phyloP scores from a whole-genome alignment of 1,284 basidiomycete species.

The Chiua sp. region DNA sequence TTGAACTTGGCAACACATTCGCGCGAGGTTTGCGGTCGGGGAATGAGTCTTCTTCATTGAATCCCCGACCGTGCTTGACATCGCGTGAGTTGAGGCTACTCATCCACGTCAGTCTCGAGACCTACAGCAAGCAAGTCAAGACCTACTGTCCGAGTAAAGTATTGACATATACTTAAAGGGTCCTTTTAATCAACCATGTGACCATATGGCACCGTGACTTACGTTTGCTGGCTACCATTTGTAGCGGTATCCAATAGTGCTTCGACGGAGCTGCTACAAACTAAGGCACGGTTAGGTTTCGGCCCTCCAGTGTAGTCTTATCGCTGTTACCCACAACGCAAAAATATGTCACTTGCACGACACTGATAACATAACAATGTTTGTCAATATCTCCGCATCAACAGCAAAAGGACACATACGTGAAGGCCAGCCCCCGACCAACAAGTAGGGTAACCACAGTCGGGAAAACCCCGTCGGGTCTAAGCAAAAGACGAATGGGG shows the following conservation, averaged over 20 bases:
- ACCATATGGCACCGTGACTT: slow-evolving; percentile 3
- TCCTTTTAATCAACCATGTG: not conserved
- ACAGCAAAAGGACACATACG: slow-evolving; percentile 24
- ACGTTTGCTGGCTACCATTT: slow-evolving; percentile 44
- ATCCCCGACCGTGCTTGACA: slow-evolving; percentile 36
- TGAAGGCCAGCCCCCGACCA: slow-evolving; percentile 39
- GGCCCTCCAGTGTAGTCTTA: not conserved
- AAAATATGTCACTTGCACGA: slow-evolving; percentile 32
- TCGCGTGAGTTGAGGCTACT: slow-evolving; percentile 42
- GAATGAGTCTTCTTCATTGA: slow-evolving; percentile 41
- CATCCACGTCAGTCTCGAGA: slow-evolving; percentile 4
- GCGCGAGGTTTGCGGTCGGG: slow-evolving; percentile 2
- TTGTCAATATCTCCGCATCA: not conserved
- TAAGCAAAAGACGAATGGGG: slow-evolving; percentile 11
- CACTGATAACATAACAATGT: slow-evolving; percentile 9
- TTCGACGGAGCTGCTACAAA: slow-evolving; percentile 38
- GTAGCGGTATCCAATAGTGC: slow-evolving; percentile 42
- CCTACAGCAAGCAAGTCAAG: not conserved
- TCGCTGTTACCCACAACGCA: slow-evolving; percentile 27
- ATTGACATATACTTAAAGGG: slow-evolving; percentile 35
- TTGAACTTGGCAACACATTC: slow-evolving; percentile 3
- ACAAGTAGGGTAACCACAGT: slow-evolving; percentile 24
- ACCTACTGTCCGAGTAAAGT: slow-evolving; percentile 35
- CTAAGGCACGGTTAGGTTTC: slow-evolving; percentile 21
- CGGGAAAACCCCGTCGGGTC: slow-evolving; percentile 18